phyloP scores from a whole-genome alignment of 2,329 filamentous ascomycete genomes.

The Fusarium albosuccineum region DNA sequence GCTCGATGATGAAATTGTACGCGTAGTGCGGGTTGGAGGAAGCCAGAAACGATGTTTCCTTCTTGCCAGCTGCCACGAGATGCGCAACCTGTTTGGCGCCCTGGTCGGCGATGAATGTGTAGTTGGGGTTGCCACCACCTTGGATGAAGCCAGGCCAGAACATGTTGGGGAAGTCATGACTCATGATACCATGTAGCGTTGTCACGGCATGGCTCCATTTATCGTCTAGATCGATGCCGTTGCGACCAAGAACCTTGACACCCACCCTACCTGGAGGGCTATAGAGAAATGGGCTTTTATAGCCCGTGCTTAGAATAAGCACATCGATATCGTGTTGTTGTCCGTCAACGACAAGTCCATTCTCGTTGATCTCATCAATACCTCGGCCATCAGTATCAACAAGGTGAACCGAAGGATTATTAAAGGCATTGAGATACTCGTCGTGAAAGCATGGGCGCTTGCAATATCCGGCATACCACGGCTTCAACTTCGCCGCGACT shows the following conservation, averaged over 20 bases:
- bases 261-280: conserved; percentile 12
- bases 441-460: conserved; percentile 74
- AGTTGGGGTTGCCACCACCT: too few relatives aligned
- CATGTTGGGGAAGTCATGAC: conserved; percentile 66
- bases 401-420: conserved; percentile 67
- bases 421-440: conserved; percentile 70
- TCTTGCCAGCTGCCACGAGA: too few relatives aligned
- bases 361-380: background rate
- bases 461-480: conserved; percentile 73
- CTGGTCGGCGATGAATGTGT: too few relatives aligned
- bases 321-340: background rate
- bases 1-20: too few relatives aligned
- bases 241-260: conserved; percentile 55
- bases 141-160: conserved; percentile 54
- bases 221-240: conserved; percentile 57
- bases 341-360: background rate
- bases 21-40: too few relatives aligned
- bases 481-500: conserved; percentile 65
- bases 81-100: too few relatives aligned
- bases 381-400: conserved; percentile 62
- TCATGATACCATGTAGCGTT: conserved; percentile 66
- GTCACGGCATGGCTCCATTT: conserved; percentile 58
- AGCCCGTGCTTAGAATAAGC: conserved; percentile 52
- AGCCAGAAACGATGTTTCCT: too few relatives aligned
- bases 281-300: conserved; percentile 25